Evolutionary conservation across 192 early-diverging fungal genomes (phyloP), one percentile per base, ranked within the genome.

Genomic region (Entomortierella parvispora): DNA sequence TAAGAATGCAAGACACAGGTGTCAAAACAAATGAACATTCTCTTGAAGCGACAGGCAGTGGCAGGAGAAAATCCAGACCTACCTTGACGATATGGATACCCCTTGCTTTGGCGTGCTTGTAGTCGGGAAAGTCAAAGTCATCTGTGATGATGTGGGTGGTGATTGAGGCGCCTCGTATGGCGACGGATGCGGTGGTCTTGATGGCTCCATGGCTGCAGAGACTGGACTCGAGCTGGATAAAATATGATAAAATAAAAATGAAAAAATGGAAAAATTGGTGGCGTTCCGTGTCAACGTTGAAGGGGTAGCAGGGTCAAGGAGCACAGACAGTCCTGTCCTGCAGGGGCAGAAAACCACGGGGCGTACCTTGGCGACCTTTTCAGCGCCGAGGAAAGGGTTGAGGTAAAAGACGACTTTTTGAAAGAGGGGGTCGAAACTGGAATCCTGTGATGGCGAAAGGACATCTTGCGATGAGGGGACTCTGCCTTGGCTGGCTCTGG

Each of bases 71-170:
- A 20, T 3, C 31, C 15, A 22, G 14, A 48, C 57, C 0, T 64
- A 77, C 74, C 54, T 31, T 68, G 32, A 77, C 74, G 42, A 77
- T 64, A 34, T 68, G 60, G 25, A 77, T 68, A 10, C 66, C 66
- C 26, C 65, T 48, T n/a, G 74, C 74, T 11, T 32, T 12, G 12
- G 74, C 74, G 26, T 68, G 60, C n/a, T 64, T 68, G 9, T 77
- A 64, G 33, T 77, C 65, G 0, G 74, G 60, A 25, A 68, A 37
- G 28, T 77, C 74, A n/a, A 68, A 25, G 32, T 77, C 66, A 2
- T 64, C 60, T 2, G 65, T 59, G 20, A 77, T 77, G 15, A 77
- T 77, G 51, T 77, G 74, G 25, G 74, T 77, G 0, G 66, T 67
- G 34, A n/a, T 58, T 17, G 26, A 37, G 4, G 31, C 7, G 32